Conservation (phyloP, 169 alveolate genomes). For the Eimeria praecox region DNA sequence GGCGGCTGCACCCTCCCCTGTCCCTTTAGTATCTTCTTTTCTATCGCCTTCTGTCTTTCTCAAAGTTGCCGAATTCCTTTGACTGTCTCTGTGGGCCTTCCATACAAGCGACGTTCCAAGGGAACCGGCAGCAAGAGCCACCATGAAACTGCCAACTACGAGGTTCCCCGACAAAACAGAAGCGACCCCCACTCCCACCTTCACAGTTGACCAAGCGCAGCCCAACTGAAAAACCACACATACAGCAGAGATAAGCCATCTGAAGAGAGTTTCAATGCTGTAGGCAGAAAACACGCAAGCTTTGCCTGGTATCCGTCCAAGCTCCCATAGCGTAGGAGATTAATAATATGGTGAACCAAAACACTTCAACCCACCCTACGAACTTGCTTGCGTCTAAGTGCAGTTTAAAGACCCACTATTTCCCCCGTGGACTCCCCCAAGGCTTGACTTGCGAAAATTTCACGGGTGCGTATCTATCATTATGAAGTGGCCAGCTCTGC, state of each 20-base stretch:
- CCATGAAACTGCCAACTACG: conserved; percentile 36
- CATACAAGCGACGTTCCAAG: conserved; percentile 60
- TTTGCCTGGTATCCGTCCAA: neutral
- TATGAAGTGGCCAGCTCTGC: neutral
- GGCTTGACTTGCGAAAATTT: neutral
- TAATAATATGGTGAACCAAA: neutral
- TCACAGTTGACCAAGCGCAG: conserved; percentile 73
- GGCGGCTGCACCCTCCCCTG: neutral
- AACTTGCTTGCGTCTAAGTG: neutral
- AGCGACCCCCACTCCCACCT: conserved; percentile 60
- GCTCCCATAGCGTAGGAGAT: neutral
- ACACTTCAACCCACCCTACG: neutral
- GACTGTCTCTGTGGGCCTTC: conserved; percentile 66
- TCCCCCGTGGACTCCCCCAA: neutral
- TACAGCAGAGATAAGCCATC: neutral
- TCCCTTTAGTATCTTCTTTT: neutral
- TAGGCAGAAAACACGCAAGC: neutral
- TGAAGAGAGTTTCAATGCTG: neutral
- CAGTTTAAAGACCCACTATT: neutral
- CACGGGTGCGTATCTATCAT: neutral
- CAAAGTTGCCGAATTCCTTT: neutral
- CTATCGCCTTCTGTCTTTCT: neutral
- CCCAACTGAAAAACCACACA: conserved; percentile 53
- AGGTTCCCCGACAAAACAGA: conserved; percentile 57
- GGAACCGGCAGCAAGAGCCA: conserved; percentile 69